phyloP scores from a whole-genome alignment of 176 grass and related monocot genomes.

The Juncus inflexus region DNA sequence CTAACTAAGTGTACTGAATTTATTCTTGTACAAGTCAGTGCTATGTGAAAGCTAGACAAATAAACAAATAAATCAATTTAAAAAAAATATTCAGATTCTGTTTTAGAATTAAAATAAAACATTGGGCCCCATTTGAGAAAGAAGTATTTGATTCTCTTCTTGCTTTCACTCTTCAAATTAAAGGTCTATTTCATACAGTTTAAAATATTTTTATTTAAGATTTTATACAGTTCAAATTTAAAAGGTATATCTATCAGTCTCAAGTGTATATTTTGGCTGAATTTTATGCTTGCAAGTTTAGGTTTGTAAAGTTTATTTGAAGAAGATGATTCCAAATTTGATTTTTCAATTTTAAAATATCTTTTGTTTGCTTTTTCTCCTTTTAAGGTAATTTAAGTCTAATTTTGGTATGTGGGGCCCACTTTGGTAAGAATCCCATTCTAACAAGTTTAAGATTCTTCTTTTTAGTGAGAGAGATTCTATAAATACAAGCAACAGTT shows the following conservation, averaged over 20 bases:
- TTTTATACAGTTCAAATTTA: background rate
- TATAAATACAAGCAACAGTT: conserved; percentile 18
- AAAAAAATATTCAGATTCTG: background rate
- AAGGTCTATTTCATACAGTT: conserved; percentile 17
- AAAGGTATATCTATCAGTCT: background rate
- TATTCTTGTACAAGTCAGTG: background rate
- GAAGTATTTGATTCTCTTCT: background rate
- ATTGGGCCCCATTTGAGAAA: background rate
- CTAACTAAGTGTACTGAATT: background rate
- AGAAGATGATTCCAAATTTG: background rate
- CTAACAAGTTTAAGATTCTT: conserved; percentile 9
- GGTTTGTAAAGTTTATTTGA: too few species aligned
- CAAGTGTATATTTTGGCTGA: too few species aligned
- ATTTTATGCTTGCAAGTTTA: too few species aligned
- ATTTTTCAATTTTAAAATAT: background rate
- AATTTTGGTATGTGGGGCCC: conserved; percentile 1
- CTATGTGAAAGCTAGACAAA: background rate
- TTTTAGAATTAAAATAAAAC: background rate
- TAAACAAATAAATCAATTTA: background rate
- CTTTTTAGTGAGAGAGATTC: background rate
- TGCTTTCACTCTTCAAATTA: background rate
- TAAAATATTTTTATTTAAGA: background rate
- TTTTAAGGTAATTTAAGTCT: background rate
- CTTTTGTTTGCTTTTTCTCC: background rate
- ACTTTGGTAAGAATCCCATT: conserved; percentile 16